Evolutionary conservation across 2,329 filamentous ascomycete genomes (phyloP), one percentile per base, ranked within the genome.

Genomic region (Pochonia chlamydosporia): DNA sequence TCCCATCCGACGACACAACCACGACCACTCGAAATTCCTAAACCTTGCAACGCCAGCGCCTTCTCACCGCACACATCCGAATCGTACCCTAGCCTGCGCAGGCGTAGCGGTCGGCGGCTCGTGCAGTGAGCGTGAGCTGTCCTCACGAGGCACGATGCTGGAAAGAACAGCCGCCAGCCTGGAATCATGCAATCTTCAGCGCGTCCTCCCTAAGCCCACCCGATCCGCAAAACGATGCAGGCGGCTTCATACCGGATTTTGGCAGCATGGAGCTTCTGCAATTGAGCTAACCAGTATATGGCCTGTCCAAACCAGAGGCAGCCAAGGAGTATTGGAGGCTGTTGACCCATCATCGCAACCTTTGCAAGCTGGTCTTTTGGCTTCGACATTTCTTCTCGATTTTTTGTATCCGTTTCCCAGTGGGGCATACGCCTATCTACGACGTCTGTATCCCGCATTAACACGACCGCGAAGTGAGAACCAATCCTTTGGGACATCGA

Each of bases 381-480:
- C 75, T 24, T 78, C 76, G 4, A 56, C 68, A 8, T 73, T 78
- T 46, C 62, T 77, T 41, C 71, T 81, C 59, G 78, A 81, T 59
- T 81, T 81, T 46, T 61, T 81, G 8, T 80, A 79, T 44, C 77
- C 77, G 5, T n/a, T n/a, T n/a, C n/a, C n/a, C n/a, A 69, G 56
- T 28, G 70, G 69, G 9, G 67, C 74, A 10, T 48, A 70, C 11
- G 62, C 68, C 13, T 61, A 75, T 5, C 54, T 76, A 49, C 69
- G 70, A 36, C 68, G 66, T 24, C 54, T 65, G 9, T 63, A 65
- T 39, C 60, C 61, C n/a, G 52, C 52, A 20, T 37, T 63, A 3
- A 56, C 58, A 7, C 54, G 49, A 37, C 44, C 58, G 20, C 61
- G 56, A 36, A 46, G 56, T 41, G 54, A 50, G 11, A 50, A 47